Evolutionary conservation across 345 rosid genomes (phyloP).

Genomic region (Reutealis trisperma): DNA sequence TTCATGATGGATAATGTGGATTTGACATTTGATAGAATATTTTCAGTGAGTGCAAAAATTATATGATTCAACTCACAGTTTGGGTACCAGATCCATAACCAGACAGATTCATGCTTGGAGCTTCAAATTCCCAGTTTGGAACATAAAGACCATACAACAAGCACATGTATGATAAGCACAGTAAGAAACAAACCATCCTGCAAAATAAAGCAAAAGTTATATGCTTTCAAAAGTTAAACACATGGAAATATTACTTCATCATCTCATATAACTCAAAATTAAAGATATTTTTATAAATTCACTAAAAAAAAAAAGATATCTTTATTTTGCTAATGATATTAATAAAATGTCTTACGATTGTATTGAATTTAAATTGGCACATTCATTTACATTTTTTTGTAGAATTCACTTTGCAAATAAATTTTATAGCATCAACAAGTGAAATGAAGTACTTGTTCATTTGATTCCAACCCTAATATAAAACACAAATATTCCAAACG

Average conservation of each 20-base stretch:
- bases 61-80: constrained; percentile 41
- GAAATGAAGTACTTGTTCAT: not conserved
- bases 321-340: not conserved
- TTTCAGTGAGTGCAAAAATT: not conserved
- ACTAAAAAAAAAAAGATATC: not conserved
- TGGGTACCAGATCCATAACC: constrained; percentile 30
- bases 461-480: not conserved
- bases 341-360: not conserved
- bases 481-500: not conserved
- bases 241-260: not conserved
- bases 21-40: not conserved
- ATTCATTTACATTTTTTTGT: no score
- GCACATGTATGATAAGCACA: constrained; percentile 44
- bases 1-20: not conserved
- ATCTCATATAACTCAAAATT: not conserved
- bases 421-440: not conserved
- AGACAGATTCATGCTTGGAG: constrained; percentile 21
- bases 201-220: constrained; percentile 27
- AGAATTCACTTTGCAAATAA: not conserved
- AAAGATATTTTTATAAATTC: not conserved
- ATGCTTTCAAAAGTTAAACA: not conserved
- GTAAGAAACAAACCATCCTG: constrained; percentile 45
- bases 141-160: constrained; percentile 55
- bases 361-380: not conserved
- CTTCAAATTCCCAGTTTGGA: constrained; percentile 60